Percentiles rank a stretch among this genome's conserved stretches.
Conservation (phyloP, 2,329 filamentous ascomycete genomes). For the Calcarisporium arbuscula region DNA sequence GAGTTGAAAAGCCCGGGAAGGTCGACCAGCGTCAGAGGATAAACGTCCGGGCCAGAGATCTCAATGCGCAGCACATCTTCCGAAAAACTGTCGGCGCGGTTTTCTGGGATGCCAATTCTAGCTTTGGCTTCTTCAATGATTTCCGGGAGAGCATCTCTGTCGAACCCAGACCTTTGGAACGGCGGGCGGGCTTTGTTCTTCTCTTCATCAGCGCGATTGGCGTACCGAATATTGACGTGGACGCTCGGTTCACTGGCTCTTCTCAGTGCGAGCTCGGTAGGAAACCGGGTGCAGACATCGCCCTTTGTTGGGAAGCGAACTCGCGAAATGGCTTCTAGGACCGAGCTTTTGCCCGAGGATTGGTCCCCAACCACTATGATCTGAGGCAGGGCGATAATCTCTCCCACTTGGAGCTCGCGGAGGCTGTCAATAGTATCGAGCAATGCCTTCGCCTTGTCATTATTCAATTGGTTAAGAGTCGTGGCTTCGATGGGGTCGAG, state of each 20-base stretch:
- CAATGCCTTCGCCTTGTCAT: conserved; percentile 36
- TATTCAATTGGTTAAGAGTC: conserved; percentile 29
- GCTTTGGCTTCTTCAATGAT: conserved; percentile 47
- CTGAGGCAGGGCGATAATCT: conserved; percentile 43
- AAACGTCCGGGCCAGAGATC: conserved; percentile 35
- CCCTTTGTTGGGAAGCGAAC: conserved; percentile 53
- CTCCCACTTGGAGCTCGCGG: conserved; percentile 40
- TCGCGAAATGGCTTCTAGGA: conserved; percentile 56
- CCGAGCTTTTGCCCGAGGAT: conserved; percentile 57
- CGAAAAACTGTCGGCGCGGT: conserved; percentile 30
- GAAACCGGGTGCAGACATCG: conserved; percentile 52
- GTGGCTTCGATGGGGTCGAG: conserved; percentile 8
- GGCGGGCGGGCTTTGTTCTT: conserved; percentile 14
- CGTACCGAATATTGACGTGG: conserved; percentile 37
- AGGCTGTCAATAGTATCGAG: conserved; percentile 49
- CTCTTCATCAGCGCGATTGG: too few species aligned
- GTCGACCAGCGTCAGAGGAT: conserved; percentile 47
- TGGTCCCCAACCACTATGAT: conserved; percentile 56
- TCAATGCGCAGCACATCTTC: conserved; percentile 40
- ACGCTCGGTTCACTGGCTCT: conserved; percentile 28
- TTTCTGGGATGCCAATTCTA: conserved; percentile 37
- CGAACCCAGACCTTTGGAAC: conserved; percentile 27
- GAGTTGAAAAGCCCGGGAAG: conserved; percentile 40
- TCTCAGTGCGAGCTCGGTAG: conserved; percentile 52
- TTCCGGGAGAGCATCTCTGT: conserved; percentile 31